Base-by-base conservation (phyloP, 768 basidiomycete genomes). In the Cystobasidium tubakii region DNA sequence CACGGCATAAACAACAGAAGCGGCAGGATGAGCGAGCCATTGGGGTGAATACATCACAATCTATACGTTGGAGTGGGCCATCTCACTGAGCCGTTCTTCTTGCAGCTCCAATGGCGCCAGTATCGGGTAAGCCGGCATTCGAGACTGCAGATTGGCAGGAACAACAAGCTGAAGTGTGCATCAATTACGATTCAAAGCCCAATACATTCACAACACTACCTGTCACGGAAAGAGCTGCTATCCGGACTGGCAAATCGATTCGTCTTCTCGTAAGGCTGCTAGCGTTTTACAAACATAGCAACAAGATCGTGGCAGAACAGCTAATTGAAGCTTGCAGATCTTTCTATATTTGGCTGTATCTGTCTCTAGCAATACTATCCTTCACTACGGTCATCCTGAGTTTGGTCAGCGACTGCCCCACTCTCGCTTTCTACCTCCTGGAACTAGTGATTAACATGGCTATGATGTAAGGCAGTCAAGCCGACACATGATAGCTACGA, bases 201-300 rank as follows among this genome's bases (percentile, higher is more conserved):
- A 50, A 50, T n/a, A 39, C 57, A 19, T 19, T 92, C 92, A 39
- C 92, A 91, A 80, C 91, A 94, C 81, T 85, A 90, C 31, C 86
- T 94, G 75, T 88, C 90, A 31, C 87, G 90, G 71, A 84, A 86
- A 62, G 92, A 95, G 82, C 90, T 91, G 76, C 86, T 88, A 2
- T 87, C 85, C 71, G 92, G 91, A 19, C 86, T 95, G 73, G 92
- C 92, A 31, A 94, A 92, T 81, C 86, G 91, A 71, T 91, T 93
- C 80, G 88, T 93, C 42, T 90, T 93, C 81, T 92, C 91, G 43
- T 85, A 71, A 19, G 75, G 86, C 46, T 94, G 94, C 80, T 90
- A 93, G n/a, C n/a, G n/a, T n/a, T 6, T 39, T 6, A 39, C 66
- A 84, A 90, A 73, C 86, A 15, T 39, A 39, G 15, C 10, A 50